A percentile compares a stretch with the other conserved stretches of the same genome.
Conservation (phyloP, 257 asterid species). For the Cynanchum wilfordii region DNA sequence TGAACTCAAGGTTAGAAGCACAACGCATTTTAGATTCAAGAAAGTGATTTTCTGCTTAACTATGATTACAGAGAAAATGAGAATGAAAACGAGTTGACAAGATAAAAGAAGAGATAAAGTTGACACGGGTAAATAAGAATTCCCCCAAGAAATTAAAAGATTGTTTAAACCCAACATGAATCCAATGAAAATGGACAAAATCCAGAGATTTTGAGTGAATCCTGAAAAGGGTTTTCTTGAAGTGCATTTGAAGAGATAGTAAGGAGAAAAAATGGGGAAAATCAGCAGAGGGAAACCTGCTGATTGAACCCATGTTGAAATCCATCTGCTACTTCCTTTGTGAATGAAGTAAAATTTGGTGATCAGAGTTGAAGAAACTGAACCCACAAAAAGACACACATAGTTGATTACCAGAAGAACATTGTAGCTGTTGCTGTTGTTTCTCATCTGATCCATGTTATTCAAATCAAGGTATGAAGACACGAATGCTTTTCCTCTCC, state of each 20-base stretch:
- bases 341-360: constrained; percentile 66
- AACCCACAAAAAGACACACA: constrained; percentile 41
- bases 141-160: constrained; percentile 51
- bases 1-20: constrained; percentile 55
- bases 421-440: constrained; percentile 27
- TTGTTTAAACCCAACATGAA: constrained; percentile 52
- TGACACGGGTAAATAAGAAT: constrained; percentile 55
- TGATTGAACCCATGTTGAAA: constrained; percentile 64
- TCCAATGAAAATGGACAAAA: constrained; percentile 32
- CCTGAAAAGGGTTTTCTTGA: constrained; percentile 41
- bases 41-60: constrained; percentile 55
- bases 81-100: constrained; percentile 48
- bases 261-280: constrained; percentile 35
- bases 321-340: constrained; percentile 63
- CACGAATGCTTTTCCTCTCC: too few species aligned
- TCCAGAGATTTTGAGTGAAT: constrained; percentile 18
- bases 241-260: constrained; percentile 23
- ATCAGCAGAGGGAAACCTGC: constrained; percentile 69
- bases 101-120: constrained; percentile 53
- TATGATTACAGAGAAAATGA: constrained; percentile 45
- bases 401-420: constrained; percentile 31
- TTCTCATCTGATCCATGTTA: too few species aligned
- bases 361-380: constrained; percentile 42
- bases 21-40: constrained; percentile 49
- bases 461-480: too few species aligned